Evolutionary conservation across 1,139 yeast species (phyloP), one percentile per base, ranked within the genome.

Genomic region (Arxiozyma slooffiae): DNA sequence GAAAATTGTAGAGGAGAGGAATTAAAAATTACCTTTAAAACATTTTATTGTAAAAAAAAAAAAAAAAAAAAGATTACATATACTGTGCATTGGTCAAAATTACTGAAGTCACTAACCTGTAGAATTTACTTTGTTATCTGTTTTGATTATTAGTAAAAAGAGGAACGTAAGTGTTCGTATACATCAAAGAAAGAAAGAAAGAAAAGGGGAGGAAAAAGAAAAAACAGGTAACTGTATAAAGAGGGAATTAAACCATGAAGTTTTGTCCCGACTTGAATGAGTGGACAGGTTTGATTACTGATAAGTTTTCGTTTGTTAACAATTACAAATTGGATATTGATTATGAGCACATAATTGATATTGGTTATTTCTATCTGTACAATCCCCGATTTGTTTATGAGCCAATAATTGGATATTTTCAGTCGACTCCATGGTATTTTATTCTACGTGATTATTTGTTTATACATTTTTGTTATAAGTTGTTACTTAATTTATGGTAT

Each of bases 381-480:
- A 21, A 43, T 14, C 44, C 44, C 6, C 17, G 17, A 30, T 24
- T 26, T 34, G 18, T 46, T 9, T n/a, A 16, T 14, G 17, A 7
- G 9, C 24, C 26, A 22, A 26, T 46, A 17, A 38, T n/a, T 14
- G 17, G 17, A 9, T 48, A 48, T 39, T 38, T 48, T 18, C 41
- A 34, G n/a, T 2, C 14, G 1, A 48, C 50, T n/a, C 50, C 50
- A 17, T 48, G 50, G 50, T 48, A 48, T 39, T 53, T 56, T 26
- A 22, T 55, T 24, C 21, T 53, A 16, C 44, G 50, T 24, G 50
- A 48, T 38, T 48, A 48, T 44, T 24, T 48, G 20, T 48, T 42
- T 18, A 20, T 48, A 9, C 30, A 43, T 17, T 54, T 58, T 22
- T 21, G 50, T 5, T 54, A 48, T 47, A 55, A 53, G 47, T 16